A percentile compares a stretch with the other conserved stretches of the same genome.
phyloP scores from a whole-genome alignment of 768 basidiomycete species.

The Hygrocybe punicea region DNA sequence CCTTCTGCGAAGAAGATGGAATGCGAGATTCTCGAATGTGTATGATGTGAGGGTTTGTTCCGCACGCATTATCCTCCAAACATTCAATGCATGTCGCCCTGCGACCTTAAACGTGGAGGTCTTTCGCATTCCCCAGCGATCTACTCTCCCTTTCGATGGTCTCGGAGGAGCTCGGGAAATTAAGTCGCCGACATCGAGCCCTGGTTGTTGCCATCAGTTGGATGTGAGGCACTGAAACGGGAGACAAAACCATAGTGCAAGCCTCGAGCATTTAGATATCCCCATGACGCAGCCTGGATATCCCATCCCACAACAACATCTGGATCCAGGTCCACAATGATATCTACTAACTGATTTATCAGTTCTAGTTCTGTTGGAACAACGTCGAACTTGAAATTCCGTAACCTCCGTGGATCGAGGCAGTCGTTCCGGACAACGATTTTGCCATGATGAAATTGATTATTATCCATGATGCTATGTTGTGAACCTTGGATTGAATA shows the following conservation, averaged over 20 bases:
- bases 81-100: constrained; percentile 88
- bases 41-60: constrained; percentile 78
- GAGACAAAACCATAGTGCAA: constrained; percentile 49
- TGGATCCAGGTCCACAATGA: constrained; percentile 75
- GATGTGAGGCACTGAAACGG: constrained; percentile 24
- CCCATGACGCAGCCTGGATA: constrained; percentile 84
- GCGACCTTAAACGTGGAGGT: constrained; percentile 79
- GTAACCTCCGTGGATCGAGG: constrained; percentile 41
- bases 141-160: constrained; percentile 33
- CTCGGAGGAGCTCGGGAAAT: constrained; percentile 71
- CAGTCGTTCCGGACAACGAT: constrained; percentile 49
- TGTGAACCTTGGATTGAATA: constrained; percentile 64
- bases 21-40: constrained; percentile 86
- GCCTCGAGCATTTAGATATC: constrained; percentile 75
- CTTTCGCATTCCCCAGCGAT: constrained; percentile 70
- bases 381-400: constrained; percentile 45
- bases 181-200: constrained; percentile 65
- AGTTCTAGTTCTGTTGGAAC: constrained; percentile 75
- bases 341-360: constrained; percentile 71
- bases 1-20: constrained; percentile 76
- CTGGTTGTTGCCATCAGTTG: constrained; percentile 41
- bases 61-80: constrained; percentile 88
- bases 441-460: constrained; percentile 42
- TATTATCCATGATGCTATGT: constrained; percentile 19
- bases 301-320: constrained; percentile 95